Percentiles rank a stretch among this genome's conserved stretches.
Evolutionary conservation across 2,329 filamentous ascomycete species (phyloP).

Genomic region (Leptodontidium sp.): DNA sequence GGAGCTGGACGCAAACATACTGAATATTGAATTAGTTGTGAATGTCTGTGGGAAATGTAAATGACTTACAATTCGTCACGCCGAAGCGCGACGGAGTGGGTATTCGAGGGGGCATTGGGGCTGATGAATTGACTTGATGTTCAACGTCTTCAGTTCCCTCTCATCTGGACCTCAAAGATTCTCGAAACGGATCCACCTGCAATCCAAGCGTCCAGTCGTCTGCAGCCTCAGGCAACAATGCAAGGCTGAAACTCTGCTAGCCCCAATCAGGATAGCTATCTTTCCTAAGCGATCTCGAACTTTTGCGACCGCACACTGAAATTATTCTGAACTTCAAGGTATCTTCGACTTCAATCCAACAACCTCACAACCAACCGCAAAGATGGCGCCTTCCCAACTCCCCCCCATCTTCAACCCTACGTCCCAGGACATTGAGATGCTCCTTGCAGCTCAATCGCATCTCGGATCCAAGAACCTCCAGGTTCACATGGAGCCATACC

Average conservation of each 20-base stretch:
- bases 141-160: not conserved
- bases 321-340: constrained; percentile 7
- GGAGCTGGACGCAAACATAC: constrained; percentile 67
- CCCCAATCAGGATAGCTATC: not conserved
- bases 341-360: constrained; percentile 28
- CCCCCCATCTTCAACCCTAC: constrained; percentile 97
- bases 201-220: not conserved
- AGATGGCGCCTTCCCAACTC: constrained; percentile 95
- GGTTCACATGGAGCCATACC: constrained; percentile 83
- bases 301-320: constrained; percentile 18
- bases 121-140: not conserved
- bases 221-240: not conserved
- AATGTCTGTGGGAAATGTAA: not conserved
- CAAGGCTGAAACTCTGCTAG: not conserved
- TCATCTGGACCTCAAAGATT: not conserved
- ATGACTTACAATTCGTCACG: constrained; percentile 64
- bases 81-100: constrained; percentile 66
- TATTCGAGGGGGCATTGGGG: constrained; percentile 72
- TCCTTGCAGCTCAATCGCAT: constrained; percentile 95
- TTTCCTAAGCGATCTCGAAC: constrained; percentile 13
- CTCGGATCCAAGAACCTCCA: constrained; percentile 99
- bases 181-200: not conserved
- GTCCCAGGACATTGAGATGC: constrained; percentile 97
- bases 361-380: constrained; percentile 58
- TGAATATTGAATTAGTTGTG: constrained; percentile 44